Conservation (phyloP, 805 yeast species). For the Candida chilensis region DNA sequence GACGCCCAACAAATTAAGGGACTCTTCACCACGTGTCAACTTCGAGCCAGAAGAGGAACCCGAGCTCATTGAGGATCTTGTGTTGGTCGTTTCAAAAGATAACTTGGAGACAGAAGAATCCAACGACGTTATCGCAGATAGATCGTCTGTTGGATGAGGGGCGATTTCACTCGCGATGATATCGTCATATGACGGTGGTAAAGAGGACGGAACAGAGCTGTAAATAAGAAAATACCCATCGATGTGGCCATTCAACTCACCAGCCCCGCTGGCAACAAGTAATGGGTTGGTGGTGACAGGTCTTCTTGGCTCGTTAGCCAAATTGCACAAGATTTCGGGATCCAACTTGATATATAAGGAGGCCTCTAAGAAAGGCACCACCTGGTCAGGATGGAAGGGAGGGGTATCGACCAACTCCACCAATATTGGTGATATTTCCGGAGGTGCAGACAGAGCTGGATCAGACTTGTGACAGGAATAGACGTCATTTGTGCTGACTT, state of each 20-base stretch:
- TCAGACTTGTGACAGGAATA: background rate
- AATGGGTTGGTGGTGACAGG: conserved; percentile 61
- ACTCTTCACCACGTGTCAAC: conserved; percentile 9
- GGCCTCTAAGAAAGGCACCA: conserved; percentile 71
- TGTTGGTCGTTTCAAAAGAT: too few species aligned
- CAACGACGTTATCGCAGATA: too few species aligned
- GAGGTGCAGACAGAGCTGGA: conserved; percentile 25
- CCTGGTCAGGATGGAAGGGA: conserved; percentile 52
- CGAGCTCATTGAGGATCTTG: too few species aligned
- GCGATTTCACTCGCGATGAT: too few species aligned
- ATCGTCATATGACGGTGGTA: conserved; percentile 51
- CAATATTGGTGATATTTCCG: conserved; percentile 48
- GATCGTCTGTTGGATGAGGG: too few species aligned
- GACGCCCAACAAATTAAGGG: conserved; percentile 28
- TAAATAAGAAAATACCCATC: conserved; percentile 68
- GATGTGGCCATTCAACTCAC: conserved; percentile 67
- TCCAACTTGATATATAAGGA: conserved; percentile 57
- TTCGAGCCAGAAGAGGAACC: too few species aligned
- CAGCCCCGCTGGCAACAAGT: conserved; percentile 70
- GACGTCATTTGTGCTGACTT: background rate
- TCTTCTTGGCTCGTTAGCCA: conserved; percentile 54
- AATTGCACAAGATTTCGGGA: conserved; percentile 45
- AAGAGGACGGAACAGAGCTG: conserved; percentile 54
- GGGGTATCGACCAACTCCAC: conserved; percentile 73
- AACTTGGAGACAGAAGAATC: too few species aligned